A percentile compares a stretch with the other conserved stretches of the same genome.
These are phyloP conservation scores for Colletotrichum karsti DNA, from an alignment of 2,329 filamentous ascomycete species.

Conservation along the genomic window DNA sequence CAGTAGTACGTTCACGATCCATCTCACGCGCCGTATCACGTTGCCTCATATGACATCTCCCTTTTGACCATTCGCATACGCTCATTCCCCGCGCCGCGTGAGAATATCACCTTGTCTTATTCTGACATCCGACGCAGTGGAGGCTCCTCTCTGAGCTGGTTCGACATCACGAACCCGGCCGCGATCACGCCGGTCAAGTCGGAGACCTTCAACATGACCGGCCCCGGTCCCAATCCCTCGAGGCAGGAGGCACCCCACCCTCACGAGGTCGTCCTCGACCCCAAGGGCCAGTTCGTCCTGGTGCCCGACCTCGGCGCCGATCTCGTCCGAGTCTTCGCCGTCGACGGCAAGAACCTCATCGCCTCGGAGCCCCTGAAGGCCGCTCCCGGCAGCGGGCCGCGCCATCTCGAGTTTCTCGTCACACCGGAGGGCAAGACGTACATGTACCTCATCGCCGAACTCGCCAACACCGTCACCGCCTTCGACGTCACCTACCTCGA, in stretches of 20 bases:
- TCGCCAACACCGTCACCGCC: conserved; percentile 63
- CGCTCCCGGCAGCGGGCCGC: conserved; percentile 66
- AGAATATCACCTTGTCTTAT: not conserved
- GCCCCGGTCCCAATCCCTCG: conserved; percentile 45
- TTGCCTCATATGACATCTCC: not conserved
- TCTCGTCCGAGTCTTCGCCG: conserved; percentile 63
- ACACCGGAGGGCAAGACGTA: conserved; percentile 51
- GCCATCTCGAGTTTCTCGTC: conserved; percentile 69
- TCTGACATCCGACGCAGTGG: conserved; percentile 36
- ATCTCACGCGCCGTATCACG: not conserved
- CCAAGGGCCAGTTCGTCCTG: conserved; percentile 68
- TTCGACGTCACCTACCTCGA: conserved; percentile 63
- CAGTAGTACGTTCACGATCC: conserved; percentile 51
- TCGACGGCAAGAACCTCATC: conserved; percentile 56
- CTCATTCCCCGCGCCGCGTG: not conserved
- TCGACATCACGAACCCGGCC: conserved; percentile 49
- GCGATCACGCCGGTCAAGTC: conserved; percentile 46
- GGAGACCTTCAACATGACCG: conserved; percentile 47
- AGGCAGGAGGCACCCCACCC: conserved; percentile 69
- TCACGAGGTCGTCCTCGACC: conserved; percentile 72
- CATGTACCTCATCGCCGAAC: conserved; percentile 70
- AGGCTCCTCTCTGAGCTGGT: conserved; percentile 53
- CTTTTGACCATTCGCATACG: not conserved
- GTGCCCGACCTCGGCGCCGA: conserved; percentile 75
- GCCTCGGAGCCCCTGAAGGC: conserved; percentile 49